Percentiles rank a stretch among this genome's conserved stretches.
These are phyloP conservation scores for Halophytophthora polymorphica DNA, from an alignment of 352 stramenopile genomes.

Conservation along the genomic window DNA sequence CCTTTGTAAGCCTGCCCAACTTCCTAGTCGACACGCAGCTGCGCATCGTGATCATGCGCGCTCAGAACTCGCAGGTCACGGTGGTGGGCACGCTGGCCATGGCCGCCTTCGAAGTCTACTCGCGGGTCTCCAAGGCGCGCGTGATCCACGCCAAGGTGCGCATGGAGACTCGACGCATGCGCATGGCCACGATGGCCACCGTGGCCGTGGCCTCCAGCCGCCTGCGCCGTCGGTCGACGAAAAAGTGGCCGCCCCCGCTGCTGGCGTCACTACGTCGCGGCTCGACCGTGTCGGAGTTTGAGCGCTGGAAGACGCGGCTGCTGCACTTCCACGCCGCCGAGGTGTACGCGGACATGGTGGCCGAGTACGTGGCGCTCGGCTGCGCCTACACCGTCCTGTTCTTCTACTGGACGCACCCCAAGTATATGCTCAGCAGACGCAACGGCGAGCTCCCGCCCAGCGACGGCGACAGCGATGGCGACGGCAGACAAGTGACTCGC, in stretches of 20 bases:
- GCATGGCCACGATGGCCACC: background rate
- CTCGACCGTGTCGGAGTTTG: slow-evolving; percentile 5
- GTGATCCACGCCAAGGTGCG: slow-evolving; percentile 7
- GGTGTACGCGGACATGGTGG: slow-evolving; percentile 27
- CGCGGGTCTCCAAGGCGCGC: slow-evolving; percentile 10
- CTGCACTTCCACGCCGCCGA: slow-evolving; percentile 20
- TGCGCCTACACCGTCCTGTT: slow-evolving; percentile 25
- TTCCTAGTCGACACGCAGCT: slow-evolving; percentile 30
- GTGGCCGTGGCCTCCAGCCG: background rate
- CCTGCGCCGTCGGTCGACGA: background rate
- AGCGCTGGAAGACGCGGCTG: slow-evolving; percentile 11
- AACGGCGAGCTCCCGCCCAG: background rate
- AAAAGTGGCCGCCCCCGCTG: background rate
- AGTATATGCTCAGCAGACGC: slow-evolving; percentile 15
- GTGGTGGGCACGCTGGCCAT: slow-evolving; percentile 16
- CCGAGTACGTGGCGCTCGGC: slow-evolving; percentile 32
- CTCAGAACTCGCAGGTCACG: slow-evolving; percentile 8
- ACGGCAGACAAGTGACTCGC: background rate
- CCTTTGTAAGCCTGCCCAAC: slow-evolving; percentile 14
- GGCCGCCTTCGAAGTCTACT: slow-evolving; percentile 13
- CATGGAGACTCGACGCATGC: background rate
- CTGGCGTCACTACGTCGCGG: background rate
- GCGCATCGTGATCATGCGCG: slow-evolving; percentile 19
- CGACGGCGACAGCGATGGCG: background rate
- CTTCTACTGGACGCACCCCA: slow-evolving; percentile 23